Evolutionary conservation across 371 early-diverging fungal species (phyloP), one percentile per base, ranked within the genome.

Genomic region (Smittium mucronatum): DNA sequence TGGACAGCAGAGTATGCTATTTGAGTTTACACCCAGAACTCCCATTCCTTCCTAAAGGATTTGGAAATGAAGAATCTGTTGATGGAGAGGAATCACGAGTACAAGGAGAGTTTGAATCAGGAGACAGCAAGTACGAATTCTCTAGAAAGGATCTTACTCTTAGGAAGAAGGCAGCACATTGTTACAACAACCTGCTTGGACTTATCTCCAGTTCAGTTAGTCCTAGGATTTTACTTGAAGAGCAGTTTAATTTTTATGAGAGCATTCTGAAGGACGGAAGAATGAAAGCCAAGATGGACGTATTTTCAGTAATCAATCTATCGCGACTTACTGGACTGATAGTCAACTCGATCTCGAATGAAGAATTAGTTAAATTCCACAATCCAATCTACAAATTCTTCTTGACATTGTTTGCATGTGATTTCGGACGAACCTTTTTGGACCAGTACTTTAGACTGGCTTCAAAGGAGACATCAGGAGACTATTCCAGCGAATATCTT

Each of bases 371-470:
- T 21, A 81, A 85, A 67, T 85, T 86, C 75, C 85, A 88, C 78
- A 90, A 86, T 69, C 89, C 86, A 32, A 76, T 93, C 64, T 90
- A 93, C 85, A 90, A 91, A 76, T 88, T 93, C 78, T 87, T 89
- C 77, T 76, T 94, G 73, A 71, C 59, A 26, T 16, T 59, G 59
- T 26, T 59, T 28, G 26, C n/a, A 15, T n/a, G 59, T 28, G 59
- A 59, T n/a, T 59, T 59, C 28, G 59, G 59, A 59, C 5, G 2
- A 5, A 26, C 11, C 16, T 59, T 59, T 59, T n/a, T n/a, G 28
- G 5, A 26, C 5, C 5, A 28, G 5, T 59, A 59, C 59, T n/a
- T 59, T 15, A 59, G 28, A 28, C 5, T 59, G 28, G 59, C 11
- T 8, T 59, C 26, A 11, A n/a, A 59, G n/a, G 26, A 15, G 26